Conservation (phyloP, 495 filamentous ascomycete species). For the Neurospora sublineolata region DNA sequence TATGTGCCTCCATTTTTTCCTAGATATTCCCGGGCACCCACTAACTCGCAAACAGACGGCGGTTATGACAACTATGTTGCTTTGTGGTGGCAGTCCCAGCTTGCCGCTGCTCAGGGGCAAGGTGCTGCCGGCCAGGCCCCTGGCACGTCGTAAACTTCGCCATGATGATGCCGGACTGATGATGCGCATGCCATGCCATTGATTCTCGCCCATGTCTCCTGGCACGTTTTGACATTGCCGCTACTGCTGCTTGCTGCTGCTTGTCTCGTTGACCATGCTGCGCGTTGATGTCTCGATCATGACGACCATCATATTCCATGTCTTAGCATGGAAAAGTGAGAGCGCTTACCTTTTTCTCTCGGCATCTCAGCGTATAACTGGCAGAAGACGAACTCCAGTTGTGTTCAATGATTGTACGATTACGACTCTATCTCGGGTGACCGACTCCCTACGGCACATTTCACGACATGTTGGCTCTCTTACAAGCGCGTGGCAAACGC, state of each 20-base stretch:
- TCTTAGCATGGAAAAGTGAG: background rate
- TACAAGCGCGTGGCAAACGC: background rate
- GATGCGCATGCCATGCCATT: slow-evolving; percentile 21
- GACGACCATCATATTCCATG: slow-evolving; percentile 1
- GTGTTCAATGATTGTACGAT: slow-evolving; percentile 5
- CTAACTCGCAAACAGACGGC: slow-evolving; percentile 16
- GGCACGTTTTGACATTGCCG: slow-evolving; percentile 17
- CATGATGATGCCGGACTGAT: slow-evolving; percentile 9
- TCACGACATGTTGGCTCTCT: slow-evolving; percentile 5
- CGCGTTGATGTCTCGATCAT: slow-evolving; percentile 2
- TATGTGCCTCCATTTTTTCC: slow-evolving; percentile 5
- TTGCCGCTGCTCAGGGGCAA: slow-evolving; percentile 18
- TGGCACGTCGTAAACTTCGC: slow-evolving; percentile 16
- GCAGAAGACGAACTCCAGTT: background rate
- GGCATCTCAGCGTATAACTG: background rate
- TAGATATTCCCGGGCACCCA: background rate
- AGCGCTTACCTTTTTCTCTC: background rate
- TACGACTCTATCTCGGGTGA: background rate
- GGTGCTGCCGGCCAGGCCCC: slow-evolving; percentile 16
- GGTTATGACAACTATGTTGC: slow-evolving; percentile 25
- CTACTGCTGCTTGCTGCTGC: slow-evolving; percentile 1
- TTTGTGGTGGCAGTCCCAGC: slow-evolving; percentile 22
- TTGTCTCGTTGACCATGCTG: slow-evolving; percentile 2
- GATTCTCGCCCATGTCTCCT: slow-evolving; percentile 14
- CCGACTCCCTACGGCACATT: background rate